These are phyloP conservation scores for Globisporangium lucens DNA, from an alignment of 352 stramenopile genomes.

Conservation along the genomic window DNA sequence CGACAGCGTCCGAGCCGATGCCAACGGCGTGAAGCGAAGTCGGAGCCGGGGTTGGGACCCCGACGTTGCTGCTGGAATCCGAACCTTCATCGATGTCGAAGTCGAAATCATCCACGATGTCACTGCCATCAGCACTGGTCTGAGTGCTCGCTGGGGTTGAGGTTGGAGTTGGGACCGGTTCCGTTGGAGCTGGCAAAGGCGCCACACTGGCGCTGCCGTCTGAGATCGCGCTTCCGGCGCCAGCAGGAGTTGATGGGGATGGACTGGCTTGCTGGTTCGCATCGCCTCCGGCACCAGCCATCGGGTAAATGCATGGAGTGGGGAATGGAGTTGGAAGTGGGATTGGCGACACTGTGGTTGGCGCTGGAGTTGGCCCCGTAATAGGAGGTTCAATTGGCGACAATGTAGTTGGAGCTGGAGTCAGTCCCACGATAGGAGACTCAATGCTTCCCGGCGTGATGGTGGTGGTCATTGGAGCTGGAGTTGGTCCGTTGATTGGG, in stretches of 20 bases:
- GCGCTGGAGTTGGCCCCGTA: not conserved
- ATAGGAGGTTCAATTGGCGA: not conserved
- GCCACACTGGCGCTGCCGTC: not conserved
- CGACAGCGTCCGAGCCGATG: not conserved
- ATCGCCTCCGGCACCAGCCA: not conserved
- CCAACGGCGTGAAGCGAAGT: not conserved
- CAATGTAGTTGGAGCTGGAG: too few relatives aligned
- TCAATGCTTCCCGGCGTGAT: too few relatives aligned
- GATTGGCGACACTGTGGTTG: not conserved
- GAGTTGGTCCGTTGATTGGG: not conserved
- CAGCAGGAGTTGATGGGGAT: not conserved
- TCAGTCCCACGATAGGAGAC: too few relatives aligned
- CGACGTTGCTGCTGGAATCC: not conserved
- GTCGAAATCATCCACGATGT: not conserved
- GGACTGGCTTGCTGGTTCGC: not conserved
- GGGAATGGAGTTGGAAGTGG: not conserved
- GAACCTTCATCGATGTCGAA: not conserved
- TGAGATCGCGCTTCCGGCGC: not conserved
- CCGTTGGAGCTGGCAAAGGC: not conserved
- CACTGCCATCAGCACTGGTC: not conserved
- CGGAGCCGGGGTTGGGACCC: constrained; percentile 4
- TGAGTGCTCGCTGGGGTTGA: not conserved
- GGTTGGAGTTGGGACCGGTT: not conserved
- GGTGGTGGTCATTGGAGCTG: too few relatives aligned
- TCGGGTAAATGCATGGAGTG: constrained; percentile 7